Conservation (phyloP, 1,284 basidiomycete species). For the Volvariella volvacea region DNA sequence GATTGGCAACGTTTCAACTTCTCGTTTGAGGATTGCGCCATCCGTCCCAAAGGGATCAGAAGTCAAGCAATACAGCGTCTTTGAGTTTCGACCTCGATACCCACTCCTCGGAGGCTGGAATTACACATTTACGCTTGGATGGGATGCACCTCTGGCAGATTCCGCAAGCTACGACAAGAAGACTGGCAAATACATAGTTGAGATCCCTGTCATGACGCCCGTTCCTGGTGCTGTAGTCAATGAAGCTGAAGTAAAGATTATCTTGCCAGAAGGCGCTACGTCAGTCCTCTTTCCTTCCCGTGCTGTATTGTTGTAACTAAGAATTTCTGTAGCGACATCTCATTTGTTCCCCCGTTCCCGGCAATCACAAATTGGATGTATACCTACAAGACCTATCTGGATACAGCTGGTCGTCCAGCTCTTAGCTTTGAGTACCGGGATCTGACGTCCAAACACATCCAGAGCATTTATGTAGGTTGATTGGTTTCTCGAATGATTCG, state of each 20-base stretch:
- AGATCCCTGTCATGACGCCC: conserved; percentile 83
- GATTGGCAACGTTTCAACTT: conserved; percentile 97
- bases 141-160: conserved; percentile 80
- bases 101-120: conserved; percentile 98
- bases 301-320: conserved; percentile 3
- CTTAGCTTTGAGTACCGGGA: conserved; percentile 70
- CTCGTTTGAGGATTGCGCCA: conserved; percentile 67
- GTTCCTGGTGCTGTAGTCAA: conserved; percentile 80
- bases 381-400: conserved; percentile 83
- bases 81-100: conserved; percentile 88
- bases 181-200: conserved; percentile 63
- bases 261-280: conserved; percentile 93
- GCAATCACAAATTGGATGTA: conserved; percentile 54
- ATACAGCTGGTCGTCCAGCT: conserved; percentile 85
- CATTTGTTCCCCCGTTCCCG: conserved; percentile 74
- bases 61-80: conserved; percentile 47
- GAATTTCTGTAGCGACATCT: conserved; percentile 75
- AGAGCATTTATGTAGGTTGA: conserved; percentile 62
- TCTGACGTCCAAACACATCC: conserved; percentile 75
- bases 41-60: conserved; percentile 51
- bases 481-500: conserved; percentile 4
- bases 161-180: conserved; percentile 56
- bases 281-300: too few species aligned
- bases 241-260: conserved; percentile 72
- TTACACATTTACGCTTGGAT: conserved; percentile 92